Evolutionary conservation across 2,329 filamentous ascomycete genomes (phyloP).

Genomic region (Arthrobotrys conoides): DNA sequence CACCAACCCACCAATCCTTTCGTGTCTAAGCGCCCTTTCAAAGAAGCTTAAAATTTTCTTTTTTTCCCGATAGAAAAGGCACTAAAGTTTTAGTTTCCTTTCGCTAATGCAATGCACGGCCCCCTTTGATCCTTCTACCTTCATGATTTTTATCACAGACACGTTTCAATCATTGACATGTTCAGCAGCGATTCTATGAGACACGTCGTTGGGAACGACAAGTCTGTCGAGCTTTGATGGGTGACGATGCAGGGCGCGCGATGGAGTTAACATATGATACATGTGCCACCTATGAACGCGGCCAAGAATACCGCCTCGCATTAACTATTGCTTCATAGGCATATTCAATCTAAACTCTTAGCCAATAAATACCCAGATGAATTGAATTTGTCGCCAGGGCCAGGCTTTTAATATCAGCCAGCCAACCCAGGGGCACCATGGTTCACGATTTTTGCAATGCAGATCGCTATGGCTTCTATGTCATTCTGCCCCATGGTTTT

Average conservation of each 20-base stretch:
- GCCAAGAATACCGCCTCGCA: constrained; percentile 9
- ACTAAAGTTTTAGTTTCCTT: constrained; percentile 22
- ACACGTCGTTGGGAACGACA: not conserved
- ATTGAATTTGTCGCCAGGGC: not conserved
- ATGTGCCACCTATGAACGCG: constrained; percentile 11
- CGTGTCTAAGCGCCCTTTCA: constrained; percentile 20
- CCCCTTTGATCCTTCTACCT: constrained; percentile 13
- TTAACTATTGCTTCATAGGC: not conserved
- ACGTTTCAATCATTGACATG: constrained; percentile 19
- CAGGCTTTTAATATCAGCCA: constrained; percentile 21
- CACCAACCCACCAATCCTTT: constrained; percentile 24
- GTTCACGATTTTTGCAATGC: constrained; percentile 1
- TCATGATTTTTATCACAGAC: constrained; percentile 22
- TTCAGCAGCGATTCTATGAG: not conserved
- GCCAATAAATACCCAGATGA: not conserved
- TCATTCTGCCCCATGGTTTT: constrained; percentile 1
- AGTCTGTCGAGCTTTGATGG: not conserved
- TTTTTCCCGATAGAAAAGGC: not conserved
- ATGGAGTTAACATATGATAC: constrained; percentile 15
- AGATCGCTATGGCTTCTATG: constrained; percentile 19
- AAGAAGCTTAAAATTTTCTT: constrained; percentile 33
- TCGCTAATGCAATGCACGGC: constrained; percentile 50
- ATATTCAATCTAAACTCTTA: not conserved
- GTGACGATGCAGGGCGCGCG: constrained; percentile 5
- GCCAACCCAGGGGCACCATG: not conserved